Percentiles rank a stretch among this genome's conserved stretches.
Evolutionary conservation across 1,284 basidiomycete species (phyloP).

Genomic region (Fomitopsis palustris): DNA sequence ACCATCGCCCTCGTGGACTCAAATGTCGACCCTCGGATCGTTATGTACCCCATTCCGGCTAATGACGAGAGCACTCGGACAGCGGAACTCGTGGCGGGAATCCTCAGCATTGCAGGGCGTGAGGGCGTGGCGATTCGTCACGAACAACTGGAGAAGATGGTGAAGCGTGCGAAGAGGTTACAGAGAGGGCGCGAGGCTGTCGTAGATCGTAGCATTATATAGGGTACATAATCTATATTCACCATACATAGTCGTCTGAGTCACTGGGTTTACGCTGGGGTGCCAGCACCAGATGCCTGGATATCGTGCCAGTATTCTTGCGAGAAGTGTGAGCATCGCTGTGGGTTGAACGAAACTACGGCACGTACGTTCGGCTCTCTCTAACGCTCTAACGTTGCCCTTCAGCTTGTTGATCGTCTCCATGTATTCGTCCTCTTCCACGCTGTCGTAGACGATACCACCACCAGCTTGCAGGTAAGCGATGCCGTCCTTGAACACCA

Average conservation of each 20-base stretch:
- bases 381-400: slow-evolving; percentile 84
- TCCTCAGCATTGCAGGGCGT: slow-evolving; percentile 88
- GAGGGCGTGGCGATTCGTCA: slow-evolving; percentile 60
- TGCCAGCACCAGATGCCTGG: slow-evolving; percentile 41
- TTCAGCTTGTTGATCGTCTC: slow-evolving; percentile 96
- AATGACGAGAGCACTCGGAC: slow-evolving; percentile 94
- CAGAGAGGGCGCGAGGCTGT: slow-evolving; percentile 9
- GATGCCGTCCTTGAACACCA: slow-evolving; percentile 93
- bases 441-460: slow-evolving; percentile 96
- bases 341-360: not conserved
- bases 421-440: slow-evolving; percentile 95
- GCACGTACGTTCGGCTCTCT: slow-evolving; percentile 79
- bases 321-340: slow-evolving; percentile 3
- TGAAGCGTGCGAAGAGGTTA: slow-evolving; percentile 4
- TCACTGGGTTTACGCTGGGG: slow-evolving; percentile 12
- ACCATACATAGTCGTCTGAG: slow-evolving; percentile 18
- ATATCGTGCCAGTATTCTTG: slow-evolving; percentile 67
- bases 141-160: slow-evolving; percentile 21
- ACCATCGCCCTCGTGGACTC: slow-evolving; percentile 92
- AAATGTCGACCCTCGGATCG: slow-evolving; percentile 92
- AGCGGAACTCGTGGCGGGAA: slow-evolving; percentile 87
- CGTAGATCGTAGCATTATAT: slow-evolving; percentile 3
- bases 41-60: slow-evolving; percentile 98
- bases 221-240: slow-evolving; percentile 14
- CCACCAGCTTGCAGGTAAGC: slow-evolving; percentile 97